A percentile compares a stretch with the other conserved stretches of the same genome.
Conservation (phyloP, 73 alveolate species). For the Vitrella brassicaformis region DNA sequence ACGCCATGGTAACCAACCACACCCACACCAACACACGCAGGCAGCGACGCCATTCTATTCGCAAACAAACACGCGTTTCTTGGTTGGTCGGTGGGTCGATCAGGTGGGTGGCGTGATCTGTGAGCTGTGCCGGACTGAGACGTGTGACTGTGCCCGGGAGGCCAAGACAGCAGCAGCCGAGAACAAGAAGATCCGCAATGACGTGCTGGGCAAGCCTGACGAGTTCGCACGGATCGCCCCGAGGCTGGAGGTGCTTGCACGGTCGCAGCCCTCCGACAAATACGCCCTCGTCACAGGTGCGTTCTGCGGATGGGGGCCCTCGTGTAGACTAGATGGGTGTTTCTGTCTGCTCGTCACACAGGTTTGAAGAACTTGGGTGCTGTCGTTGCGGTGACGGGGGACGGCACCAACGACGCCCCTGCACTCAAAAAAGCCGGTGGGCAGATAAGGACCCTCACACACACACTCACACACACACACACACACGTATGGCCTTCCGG, state of each 20-base stretch:
- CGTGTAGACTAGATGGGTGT: no score
- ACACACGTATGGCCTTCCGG: no score
- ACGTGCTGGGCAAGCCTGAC: constrained; percentile 44
- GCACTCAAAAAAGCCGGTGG: constrained; percentile 41
- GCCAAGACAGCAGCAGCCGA: background rate
- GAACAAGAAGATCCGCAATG: background rate
- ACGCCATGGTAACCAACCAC: no score
- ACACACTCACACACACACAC: no score
- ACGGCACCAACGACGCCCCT: constrained; percentile 61
- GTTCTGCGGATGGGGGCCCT: no score
- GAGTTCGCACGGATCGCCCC: constrained; percentile 39
- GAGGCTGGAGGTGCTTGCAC: constrained; percentile 53
- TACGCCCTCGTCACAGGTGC: constrained; percentile 56
- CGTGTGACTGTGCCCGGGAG: constrained; percentile 25
- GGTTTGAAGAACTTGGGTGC: constrained; percentile 48
- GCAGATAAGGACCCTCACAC: no score
- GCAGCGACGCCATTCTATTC: no score
- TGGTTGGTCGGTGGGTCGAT: no score
- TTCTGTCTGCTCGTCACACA: no score
- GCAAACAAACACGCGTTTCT: no score
- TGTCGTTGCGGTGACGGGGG: constrained; percentile 50
- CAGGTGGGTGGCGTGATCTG: constrained; percentile 69
- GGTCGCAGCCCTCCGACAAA: constrained; percentile 68
- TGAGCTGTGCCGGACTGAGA: constrained; percentile 42
- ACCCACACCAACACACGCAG: no score